Evolutionary conservation across 2,329 filamentous ascomycete genomes (phyloP).

Genomic region (Helotiales sp.): DNA sequence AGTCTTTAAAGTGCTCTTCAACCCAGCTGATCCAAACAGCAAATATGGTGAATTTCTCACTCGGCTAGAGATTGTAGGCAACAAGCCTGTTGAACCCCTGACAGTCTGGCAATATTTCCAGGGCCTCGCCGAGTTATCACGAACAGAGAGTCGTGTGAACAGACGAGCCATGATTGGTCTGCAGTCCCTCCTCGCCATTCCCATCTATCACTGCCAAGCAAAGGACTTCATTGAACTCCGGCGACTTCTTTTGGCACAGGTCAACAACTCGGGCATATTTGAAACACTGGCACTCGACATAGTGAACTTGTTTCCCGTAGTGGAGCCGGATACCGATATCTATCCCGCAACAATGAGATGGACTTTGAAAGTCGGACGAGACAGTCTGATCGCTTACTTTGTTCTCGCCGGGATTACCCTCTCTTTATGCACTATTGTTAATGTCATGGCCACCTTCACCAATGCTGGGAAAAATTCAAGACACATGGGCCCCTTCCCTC

Average conservation of each 20-base stretch:
- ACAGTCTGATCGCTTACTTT: conserved; percentile 3
- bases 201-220: conserved; percentile 11
- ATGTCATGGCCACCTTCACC: background rate
- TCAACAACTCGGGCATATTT: conserved; percentile 3
- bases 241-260: background rate
- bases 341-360: conserved; percentile 6
- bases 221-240: conserved; percentile 12
- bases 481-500: conserved; percentile 8
- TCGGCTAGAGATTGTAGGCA: background rate
- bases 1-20: conserved; percentile 2
- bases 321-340: conserved; percentile 12
- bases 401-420: background rate
- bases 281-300: conserved; percentile 4
- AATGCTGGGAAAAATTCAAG: background rate
- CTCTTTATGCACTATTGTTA: background rate
- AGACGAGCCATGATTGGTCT: background rate
- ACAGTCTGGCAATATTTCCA: conserved; percentile 14
- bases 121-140: background rate
- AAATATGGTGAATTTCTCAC: background rate
- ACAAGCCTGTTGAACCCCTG: conserved; percentile 9
- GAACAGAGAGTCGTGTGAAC: background rate
- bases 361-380: background rate
- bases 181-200: conserved; percentile 5
- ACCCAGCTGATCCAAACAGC: background rate
- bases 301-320: conserved; percentile 3